Percentiles rank a stretch among this genome's conserved stretches.
phyloP scores from a whole-genome alignment of 345 rosid species.

The Gossypium sturtianum region DNA sequence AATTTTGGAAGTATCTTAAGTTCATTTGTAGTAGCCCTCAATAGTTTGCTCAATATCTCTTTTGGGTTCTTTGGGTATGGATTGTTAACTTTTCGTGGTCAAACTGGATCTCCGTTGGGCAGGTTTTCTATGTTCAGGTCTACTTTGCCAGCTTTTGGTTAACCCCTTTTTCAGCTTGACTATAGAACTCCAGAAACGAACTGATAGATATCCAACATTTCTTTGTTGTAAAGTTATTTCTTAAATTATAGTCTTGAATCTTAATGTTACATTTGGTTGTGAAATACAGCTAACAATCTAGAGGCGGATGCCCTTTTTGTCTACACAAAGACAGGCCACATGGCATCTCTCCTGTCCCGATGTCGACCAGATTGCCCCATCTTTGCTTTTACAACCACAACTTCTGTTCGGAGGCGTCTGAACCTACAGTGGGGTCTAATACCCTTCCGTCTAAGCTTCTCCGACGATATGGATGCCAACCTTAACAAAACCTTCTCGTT shows the following conservation, averaged over 20 bases:
- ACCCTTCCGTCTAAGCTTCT: constrained; percentile 90
- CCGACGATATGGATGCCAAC: constrained; percentile 93
- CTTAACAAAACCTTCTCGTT: constrained; percentile 84
- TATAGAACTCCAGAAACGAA: not conserved
- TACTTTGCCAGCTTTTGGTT: not conserved
- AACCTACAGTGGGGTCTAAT: constrained; percentile 97
- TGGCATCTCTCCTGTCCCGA: constrained; percentile 88
- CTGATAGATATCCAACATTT: not conserved
- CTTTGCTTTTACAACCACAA: constrained; percentile 78
- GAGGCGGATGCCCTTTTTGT: constrained; percentile 92
- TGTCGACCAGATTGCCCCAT: constrained; percentile 99
- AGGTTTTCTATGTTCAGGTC: not conserved
- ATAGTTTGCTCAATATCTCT: too few species aligned
- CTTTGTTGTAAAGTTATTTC: not conserved
- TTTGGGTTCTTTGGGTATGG: not conserved
- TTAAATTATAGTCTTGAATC: not conserved
- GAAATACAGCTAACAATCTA: constrained; percentile 79
- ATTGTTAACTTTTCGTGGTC: not conserved
- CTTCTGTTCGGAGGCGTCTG: constrained; percentile 79
- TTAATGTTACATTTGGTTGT: constrained; percentile 5
- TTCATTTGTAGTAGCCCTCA: not conserved
- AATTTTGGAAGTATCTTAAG: not conserved
- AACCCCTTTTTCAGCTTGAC: not conserved
- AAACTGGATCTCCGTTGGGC: not conserved
- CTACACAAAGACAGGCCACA: constrained; percentile 86